Conservation (phyloP, 805 yeast genomes). For the Candida orba region DNA sequence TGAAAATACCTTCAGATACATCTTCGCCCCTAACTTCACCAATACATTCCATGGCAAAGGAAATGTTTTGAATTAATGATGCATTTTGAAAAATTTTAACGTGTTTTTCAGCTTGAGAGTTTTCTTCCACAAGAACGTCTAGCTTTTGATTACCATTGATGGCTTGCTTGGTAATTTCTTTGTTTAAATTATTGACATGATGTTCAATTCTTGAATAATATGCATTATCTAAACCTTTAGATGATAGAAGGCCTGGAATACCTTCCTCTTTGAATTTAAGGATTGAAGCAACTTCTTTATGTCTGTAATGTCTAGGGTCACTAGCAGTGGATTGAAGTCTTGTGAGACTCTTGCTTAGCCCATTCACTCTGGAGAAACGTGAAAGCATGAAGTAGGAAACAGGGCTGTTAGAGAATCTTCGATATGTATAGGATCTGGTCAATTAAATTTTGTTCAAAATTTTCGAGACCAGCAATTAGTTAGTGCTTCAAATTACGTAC, state of each 20-base stretch:
- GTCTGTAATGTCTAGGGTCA: constrained; percentile 10
- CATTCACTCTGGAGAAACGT: background rate
- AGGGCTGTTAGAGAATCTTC: too few relatives aligned
- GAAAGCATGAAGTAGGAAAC: background rate
- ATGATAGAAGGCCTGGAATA: constrained; percentile 42
- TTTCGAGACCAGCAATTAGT: constrained; percentile 3
- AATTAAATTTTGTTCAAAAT: background rate
- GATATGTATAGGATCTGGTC: too few relatives aligned
- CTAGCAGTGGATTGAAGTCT: constrained; percentile 5
- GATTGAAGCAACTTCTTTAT: constrained; percentile 9
- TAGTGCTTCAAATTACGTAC: constrained; percentile 17
- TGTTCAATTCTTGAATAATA: constrained; percentile 40
- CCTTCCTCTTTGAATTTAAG: constrained; percentile 25
- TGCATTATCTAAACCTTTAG: constrained; percentile 40
- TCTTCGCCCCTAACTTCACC: constrained; percentile 21
- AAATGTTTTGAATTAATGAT: constrained; percentile 30
- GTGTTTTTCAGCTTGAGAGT: constrained; percentile 24
- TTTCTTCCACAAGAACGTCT: constrained; percentile 19
- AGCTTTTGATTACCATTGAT: constrained; percentile 21
- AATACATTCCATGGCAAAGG: constrained; percentile 30
- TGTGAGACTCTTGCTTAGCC: background rate
- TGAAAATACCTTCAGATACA: constrained; percentile 1
- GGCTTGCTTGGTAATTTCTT: constrained; percentile 20
- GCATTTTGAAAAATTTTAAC: constrained; percentile 31
- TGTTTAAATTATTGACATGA: constrained; percentile 35